Conservation (phyloP, 2,329 filamentous ascomycete species). For the Ophiostoma australiae region DNA sequence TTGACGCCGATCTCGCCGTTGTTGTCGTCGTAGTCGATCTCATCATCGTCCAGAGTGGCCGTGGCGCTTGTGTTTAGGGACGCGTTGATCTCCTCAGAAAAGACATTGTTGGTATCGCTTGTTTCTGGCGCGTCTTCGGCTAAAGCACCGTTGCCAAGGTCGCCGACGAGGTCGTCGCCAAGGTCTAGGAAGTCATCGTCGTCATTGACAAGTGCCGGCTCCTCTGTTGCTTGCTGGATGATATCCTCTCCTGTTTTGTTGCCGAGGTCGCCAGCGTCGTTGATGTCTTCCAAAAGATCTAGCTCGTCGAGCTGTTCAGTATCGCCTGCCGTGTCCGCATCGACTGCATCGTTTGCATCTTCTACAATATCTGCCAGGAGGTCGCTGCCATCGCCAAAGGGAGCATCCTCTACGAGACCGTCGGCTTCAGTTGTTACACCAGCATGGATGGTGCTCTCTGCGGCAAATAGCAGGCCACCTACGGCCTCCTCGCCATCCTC, state of each 20-base stretch:
- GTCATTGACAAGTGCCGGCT: slow-evolving; percentile 7
- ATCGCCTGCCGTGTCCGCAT: neutral
- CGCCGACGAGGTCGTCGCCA: slow-evolving; percentile 11
- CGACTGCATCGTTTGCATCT: neutral
- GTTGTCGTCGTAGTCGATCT: slow-evolving; percentile 35
- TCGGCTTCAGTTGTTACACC: slow-evolving; percentile 4
- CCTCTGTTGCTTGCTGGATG: neutral
- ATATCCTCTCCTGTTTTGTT: slow-evolving; percentile 20
- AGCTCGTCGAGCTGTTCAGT: slow-evolving; percentile 18
- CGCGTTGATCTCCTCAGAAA: slow-evolving; percentile 1
- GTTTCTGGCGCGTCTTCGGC: neutral
- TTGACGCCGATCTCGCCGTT: neutral
- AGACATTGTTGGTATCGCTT: neutral
- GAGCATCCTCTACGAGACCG: neutral
- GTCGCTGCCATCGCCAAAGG: neutral
- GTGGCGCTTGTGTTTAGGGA: slow-evolving; percentile 30
- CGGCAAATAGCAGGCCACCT: slow-evolving; percentile 2
- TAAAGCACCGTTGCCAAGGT: slow-evolving; percentile 9
- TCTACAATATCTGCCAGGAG: neutral
- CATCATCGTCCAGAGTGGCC: slow-evolving; percentile 36
- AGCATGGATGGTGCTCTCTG: neutral
- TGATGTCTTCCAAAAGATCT: slow-evolving; percentile 22
- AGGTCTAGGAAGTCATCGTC: slow-evolving; percentile 27
- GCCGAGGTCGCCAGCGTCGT: slow-evolving; percentile 3
- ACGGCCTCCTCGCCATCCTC: slow-evolving; percentile 15